phyloP scores from a whole-genome alignment of 2,329 filamentous ascomycete genomes.

The Ceratocystis harringtonii region DNA sequence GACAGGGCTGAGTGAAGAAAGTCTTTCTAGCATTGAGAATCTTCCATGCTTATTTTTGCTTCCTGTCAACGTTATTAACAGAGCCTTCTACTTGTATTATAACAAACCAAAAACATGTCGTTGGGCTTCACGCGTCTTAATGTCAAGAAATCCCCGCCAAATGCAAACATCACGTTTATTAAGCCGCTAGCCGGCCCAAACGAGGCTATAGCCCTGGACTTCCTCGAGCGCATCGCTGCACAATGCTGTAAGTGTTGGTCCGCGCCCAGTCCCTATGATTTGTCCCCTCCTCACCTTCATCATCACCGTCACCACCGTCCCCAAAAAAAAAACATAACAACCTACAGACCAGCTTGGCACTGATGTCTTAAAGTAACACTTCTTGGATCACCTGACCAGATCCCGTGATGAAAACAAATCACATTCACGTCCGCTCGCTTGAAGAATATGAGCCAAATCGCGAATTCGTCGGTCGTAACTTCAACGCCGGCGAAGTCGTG shows the following conservation, averaged over 20 bases:
- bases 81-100: background rate
- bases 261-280: background rate
- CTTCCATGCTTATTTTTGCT: too few relatives aligned
- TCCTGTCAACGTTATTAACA: too few relatives aligned
- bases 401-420: constrained; percentile 54
- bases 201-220: constrained; percentile 49
- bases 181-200: constrained; percentile 56
- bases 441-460: constrained; percentile 70
- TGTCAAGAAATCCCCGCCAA: constrained; percentile 57
- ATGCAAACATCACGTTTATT: constrained; percentile 70
- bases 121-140: constrained; percentile 68
- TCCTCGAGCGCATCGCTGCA: constrained; percentile 62
- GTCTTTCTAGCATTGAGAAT: too few relatives aligned
- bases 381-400: constrained; percentile 25
- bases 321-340: background rate
- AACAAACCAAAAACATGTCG: constrained; percentile 40
- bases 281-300: background rate
- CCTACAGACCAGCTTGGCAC: background rate
- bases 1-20: too few relatives aligned
- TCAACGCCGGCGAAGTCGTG: constrained; percentile 77
- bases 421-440: constrained; percentile 47
- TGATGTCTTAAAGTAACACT: background rate
- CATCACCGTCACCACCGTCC: background rate
- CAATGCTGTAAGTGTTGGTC: constrained; percentile 45
- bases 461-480: constrained; percentile 78